Evolutionary conservation across 2,329 filamentous ascomycete species (phyloP).

Genomic region (Pseudogymnoascus sp.): DNA sequence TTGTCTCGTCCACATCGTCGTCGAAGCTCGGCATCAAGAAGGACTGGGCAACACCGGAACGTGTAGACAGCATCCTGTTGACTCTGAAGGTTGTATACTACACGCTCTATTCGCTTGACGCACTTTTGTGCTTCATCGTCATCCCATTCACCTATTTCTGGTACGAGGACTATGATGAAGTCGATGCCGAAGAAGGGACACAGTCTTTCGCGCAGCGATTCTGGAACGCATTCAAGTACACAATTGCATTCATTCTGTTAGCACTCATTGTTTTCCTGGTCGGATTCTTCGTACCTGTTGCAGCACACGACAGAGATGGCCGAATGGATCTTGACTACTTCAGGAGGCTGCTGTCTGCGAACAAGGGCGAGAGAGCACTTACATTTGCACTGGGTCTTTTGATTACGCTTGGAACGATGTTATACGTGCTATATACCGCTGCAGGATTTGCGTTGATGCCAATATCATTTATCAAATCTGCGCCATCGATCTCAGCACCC

Average conservation of each 20-base stretch:
- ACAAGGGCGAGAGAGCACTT: conserved; percentile 85
- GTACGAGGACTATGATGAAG: conserved; percentile 95
- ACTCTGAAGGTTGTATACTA: conserved; percentile 90
- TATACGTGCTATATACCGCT: conserved; percentile 85
- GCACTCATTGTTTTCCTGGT: conserved; percentile 79
- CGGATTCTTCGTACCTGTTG: conserved; percentile 86
- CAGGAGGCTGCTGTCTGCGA: conserved; percentile 73
- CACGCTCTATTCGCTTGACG: conserved; percentile 82
- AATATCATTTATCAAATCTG: conserved; percentile 84
- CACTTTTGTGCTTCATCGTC: conserved; percentile 77
- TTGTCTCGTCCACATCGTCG: conserved; percentile 81
- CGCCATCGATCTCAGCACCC: conserved; percentile 76
- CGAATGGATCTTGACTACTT: conserved; percentile 79
- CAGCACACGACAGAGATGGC: conserved; percentile 41
- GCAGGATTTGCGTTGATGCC: conserved; percentile 83
- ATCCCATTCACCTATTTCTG: conserved; percentile 97
- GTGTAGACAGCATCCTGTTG: conserved; percentile 67
- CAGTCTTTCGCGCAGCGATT: conserved; percentile 65
- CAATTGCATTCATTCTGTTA: conserved; percentile 71
- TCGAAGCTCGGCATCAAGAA: conserved; percentile 75
- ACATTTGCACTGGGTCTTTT: conserved; percentile 87
- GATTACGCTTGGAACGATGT: conserved; percentile 73
- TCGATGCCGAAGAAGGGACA: conserved; percentile 70
- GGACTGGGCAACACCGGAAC: conserved; percentile 83
- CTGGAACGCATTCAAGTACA: conserved; percentile 85